Percentiles rank a stretch among this genome's conserved stretches.
Evolutionary conservation across 371 early-diverging fungal genomes (phyloP).

Genomic region (Coemansia sp.): DNA sequence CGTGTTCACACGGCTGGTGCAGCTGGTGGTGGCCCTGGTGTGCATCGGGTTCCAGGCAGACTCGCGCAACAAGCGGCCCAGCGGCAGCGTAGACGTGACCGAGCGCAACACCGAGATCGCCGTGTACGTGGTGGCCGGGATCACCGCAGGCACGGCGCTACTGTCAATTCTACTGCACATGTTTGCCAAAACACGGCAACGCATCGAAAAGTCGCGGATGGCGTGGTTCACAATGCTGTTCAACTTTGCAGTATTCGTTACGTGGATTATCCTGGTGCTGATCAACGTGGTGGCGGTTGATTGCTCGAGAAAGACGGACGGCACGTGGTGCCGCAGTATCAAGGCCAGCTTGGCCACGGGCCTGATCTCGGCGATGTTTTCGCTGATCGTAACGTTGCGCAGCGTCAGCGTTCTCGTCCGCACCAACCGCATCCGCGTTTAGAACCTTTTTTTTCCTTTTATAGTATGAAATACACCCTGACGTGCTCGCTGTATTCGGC

Average conservation of each 20-base stretch:
- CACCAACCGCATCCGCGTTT: conserved; percentile 23
- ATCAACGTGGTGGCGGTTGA: conserved; percentile 35
- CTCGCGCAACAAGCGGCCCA: conserved; percentile 22
- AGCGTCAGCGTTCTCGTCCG: conserved; percentile 37
- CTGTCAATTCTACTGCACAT: conserved; percentile 26
- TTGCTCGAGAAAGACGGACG: conserved; percentile 28
- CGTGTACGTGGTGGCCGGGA: conserved; percentile 20
- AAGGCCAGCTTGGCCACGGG: conserved; percentile 33
- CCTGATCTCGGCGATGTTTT: conserved; percentile 37
- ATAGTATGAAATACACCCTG: conserved; percentile 6
- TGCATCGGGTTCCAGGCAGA: conserved; percentile 33
- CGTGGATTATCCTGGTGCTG: conserved; percentile 43
- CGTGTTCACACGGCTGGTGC: conserved; percentile 19
- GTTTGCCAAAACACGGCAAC: conserved; percentile 26
- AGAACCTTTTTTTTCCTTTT: not conserved
- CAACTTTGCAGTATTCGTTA: conserved; percentile 30
- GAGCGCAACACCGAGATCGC: conserved; percentile 33
- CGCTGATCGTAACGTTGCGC: conserved; percentile 32
- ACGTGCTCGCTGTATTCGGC: conserved; percentile 19
- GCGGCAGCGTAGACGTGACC: conserved; percentile 2
- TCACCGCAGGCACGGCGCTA: conserved; percentile 24
- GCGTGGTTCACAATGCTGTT: conserved; percentile 27
- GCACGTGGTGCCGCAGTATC: conserved; percentile 32
- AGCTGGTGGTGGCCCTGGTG: conserved; percentile 33
- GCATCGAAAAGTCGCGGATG: conserved; percentile 23